Percentiles rank a stretch among this genome's conserved stretches.
Conservation (phyloP, 495 filamentous ascomycete species). For the Bathelium albidoporum region DNA sequence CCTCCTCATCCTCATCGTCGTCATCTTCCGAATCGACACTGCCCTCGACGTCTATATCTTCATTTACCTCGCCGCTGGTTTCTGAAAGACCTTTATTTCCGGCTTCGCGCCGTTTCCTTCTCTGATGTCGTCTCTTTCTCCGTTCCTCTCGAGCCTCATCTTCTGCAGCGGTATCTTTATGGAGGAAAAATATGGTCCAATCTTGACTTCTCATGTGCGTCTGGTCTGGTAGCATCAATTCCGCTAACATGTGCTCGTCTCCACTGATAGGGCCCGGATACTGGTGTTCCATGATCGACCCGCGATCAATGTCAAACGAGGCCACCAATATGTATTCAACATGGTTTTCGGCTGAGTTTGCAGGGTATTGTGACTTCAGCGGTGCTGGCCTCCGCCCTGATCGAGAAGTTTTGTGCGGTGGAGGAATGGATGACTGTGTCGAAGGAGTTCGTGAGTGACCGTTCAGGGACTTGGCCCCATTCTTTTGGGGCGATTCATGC, state of each 20-base stretch:
- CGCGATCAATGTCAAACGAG: conserved; percentile 91
- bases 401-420: neutral
- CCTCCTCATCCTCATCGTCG: conserved; percentile 48
- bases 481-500: neutral
- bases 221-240: conserved; percentile 97
- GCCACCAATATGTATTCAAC: conserved; percentile 99
- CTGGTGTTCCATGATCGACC: conserved; percentile 97
- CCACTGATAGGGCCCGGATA: conserved; percentile 89
- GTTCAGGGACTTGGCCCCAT: neutral
- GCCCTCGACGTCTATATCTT: conserved; percentile 36
- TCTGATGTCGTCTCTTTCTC: conserved; percentile 20
- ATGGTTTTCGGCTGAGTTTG: conserved; percentile 71
- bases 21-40: conserved; percentile 39
- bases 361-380: conserved; percentile 78
- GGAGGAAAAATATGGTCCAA: conserved; percentile 98
- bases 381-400: neutral
- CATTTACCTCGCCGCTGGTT: conserved; percentile 36
- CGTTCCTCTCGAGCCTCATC: conserved; percentile 42
- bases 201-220: conserved; percentile 91
- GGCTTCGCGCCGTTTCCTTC: conserved; percentile 6
- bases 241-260: conserved; percentile 96
- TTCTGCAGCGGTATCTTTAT: conserved; percentile 64
- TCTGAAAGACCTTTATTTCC: conserved; percentile 44
- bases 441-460: neutral
- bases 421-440: neutral